Percentiles rank a stretch among this genome's conserved stretches.
Evolutionary conservation across 768 basidiomycete genomes (phyloP).

Genomic region (Boletellus ananiceps): DNA sequence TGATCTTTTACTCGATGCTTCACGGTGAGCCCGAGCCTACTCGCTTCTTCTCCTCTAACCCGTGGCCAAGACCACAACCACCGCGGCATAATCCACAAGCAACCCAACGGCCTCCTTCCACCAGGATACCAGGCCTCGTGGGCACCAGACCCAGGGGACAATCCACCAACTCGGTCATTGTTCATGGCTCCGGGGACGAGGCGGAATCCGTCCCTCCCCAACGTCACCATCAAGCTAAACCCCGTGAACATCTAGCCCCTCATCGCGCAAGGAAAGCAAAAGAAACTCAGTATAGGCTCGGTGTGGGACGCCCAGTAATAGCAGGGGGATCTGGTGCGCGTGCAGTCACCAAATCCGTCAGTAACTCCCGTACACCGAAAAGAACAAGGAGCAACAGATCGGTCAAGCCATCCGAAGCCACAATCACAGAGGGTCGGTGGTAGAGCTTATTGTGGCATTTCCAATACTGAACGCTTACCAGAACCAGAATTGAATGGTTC

Average conservation of each 20-base stretch:
- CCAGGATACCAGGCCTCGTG: conserved; percentile 30
- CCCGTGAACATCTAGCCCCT: conserved; percentile 19
- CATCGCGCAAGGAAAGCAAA: conserved; percentile 63
- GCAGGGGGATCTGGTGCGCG: conserved; percentile 68
- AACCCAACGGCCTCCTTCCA: conserved; percentile 29
- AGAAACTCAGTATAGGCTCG: conserved; percentile 63
- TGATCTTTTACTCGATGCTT: conserved; percentile 60
- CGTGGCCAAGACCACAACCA: conserved; percentile 22
- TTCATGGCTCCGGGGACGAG: conserved; percentile 44
- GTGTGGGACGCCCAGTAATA: conserved; percentile 63
- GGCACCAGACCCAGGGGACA: conserved; percentile 26
- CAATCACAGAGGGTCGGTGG: conserved; percentile 50
- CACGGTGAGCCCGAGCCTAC: conserved; percentile 35
- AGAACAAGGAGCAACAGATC: conserved; percentile 48
- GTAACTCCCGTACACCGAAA: conserved; percentile 42
- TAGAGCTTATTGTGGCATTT: not conserved
- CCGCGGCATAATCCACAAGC: conserved; percentile 18
- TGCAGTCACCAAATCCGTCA: conserved; percentile 55
- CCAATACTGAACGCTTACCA: conserved; percentile 14
- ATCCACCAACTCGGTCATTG: conserved; percentile 34
- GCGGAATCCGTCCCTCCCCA: conserved; percentile 25
- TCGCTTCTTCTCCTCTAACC: conserved; percentile 35
- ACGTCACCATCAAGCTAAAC: conserved; percentile 12
- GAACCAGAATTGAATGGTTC: conserved; percentile 24
- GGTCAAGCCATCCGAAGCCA: conserved; percentile 47